Conservation (phyloP, 31 red algal genomes). For the Endocladia muricata region DNA sequence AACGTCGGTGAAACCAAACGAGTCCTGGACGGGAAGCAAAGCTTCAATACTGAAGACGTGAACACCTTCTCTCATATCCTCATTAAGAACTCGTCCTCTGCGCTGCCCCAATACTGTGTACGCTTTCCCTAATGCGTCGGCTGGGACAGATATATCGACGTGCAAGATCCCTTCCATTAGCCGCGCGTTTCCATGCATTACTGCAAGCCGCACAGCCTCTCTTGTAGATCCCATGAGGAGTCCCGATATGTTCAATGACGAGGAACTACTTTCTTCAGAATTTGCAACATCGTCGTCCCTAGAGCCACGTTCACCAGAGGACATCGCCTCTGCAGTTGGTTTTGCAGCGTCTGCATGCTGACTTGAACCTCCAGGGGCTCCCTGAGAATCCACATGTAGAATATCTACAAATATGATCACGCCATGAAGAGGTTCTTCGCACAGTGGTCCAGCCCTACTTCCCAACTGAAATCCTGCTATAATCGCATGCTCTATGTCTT, state of each 20-base stretch:
- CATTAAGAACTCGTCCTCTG: constrained; percentile 74
- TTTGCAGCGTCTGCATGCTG: not conserved
- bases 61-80: constrained; percentile 81
- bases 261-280: not conserved
- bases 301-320: not conserved
- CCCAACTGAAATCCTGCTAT: constrained; percentile 91
- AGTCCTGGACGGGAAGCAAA: constrained; percentile 74
- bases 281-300: constrained; percentile 7
- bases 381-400: not conserved
- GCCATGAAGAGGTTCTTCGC: constrained; percentile 93
- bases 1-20: constrained; percentile 86
- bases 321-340: not conserved
- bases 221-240: constrained; percentile 58
- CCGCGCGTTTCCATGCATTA: constrained; percentile 70
- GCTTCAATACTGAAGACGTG: constrained; percentile 83
- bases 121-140: constrained; percentile 67
- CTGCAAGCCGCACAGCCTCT: constrained; percentile 62
- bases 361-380: not conserved
- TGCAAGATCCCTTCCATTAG: constrained; percentile 80
- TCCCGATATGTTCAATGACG: constrained; percentile 11
- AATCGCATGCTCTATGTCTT: constrained; percentile 65
- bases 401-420: constrained; percentile 64
- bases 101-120: constrained; percentile 81
- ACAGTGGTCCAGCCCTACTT: constrained; percentile 76
- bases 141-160: constrained; percentile 74